These are phyloP conservation scores for Sisymbrium altissimum DNA, from an alignment of 345 rosid species.

Conservation along the genomic window DNA sequence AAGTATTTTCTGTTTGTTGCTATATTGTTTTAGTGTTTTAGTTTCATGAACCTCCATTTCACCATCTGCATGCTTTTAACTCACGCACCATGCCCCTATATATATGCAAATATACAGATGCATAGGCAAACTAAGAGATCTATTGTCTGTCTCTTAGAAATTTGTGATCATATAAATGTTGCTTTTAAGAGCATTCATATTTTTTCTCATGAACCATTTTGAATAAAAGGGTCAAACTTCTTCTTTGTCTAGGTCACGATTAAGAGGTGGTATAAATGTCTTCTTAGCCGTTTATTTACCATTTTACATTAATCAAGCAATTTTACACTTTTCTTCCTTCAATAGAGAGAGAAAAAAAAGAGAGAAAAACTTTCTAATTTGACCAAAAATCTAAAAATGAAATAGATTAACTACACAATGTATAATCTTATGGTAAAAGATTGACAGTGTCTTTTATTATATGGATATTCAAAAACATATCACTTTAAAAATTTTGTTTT, in stretches of 20 bases:
- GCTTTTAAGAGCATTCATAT: not conserved
- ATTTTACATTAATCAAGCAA: not conserved
- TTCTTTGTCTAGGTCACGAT: not conserved
- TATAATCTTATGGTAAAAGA: too few species aligned
- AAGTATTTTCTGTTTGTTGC: not conserved
- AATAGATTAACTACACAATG: too few species aligned
- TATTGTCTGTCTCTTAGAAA: not conserved
- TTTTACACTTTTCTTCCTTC: not conserved
- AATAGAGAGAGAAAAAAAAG: not conserved
- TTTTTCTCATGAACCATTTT: not conserved
- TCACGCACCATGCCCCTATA: not conserved
- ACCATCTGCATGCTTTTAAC: not conserved
- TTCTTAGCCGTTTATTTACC: not conserved
- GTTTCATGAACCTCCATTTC: not conserved
- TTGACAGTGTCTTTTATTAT: too few species aligned
- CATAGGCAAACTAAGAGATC: not conserved
- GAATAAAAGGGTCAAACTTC: not conserved
- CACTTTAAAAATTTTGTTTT: too few species aligned
- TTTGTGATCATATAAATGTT: not conserved
- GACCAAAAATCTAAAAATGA: not conserved
- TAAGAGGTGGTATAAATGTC: not conserved
- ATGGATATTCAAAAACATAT: too few species aligned
- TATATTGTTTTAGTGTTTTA: not conserved
- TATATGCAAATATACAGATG: not conserved
- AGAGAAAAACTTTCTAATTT: not conserved